A percentile compares a stretch with the other conserved stretches of the same genome.
phyloP scores from a whole-genome alignment of 2,329 filamentous ascomycete species.

The Beauveria rudraprayagi region DNA sequence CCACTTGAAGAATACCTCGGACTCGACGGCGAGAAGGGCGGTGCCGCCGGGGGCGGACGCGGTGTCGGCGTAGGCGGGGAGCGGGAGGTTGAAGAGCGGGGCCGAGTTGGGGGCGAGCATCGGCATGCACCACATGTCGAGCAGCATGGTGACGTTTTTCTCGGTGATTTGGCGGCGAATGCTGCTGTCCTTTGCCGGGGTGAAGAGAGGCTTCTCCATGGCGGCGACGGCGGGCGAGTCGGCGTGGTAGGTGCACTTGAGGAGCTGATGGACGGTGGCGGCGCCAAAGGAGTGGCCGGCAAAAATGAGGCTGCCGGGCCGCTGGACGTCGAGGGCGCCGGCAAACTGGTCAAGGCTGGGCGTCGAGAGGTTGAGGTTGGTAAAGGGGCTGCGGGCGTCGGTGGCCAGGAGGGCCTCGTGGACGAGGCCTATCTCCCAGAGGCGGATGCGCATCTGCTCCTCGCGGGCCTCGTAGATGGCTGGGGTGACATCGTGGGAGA shows the following conservation, averaged over 20 bases:
- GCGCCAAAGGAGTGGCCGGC: conserved; percentile 78
- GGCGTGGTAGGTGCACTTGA: conserved; percentile 71
- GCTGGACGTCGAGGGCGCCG: conserved; percentile 56
- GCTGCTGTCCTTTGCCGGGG: conserved; percentile 44
- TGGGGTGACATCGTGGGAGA: conserved; percentile 54
- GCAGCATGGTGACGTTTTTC: conserved; percentile 55
- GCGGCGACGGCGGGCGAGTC: conserved; percentile 35
- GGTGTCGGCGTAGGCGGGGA: conserved; percentile 57
- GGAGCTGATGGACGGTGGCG: conserved; percentile 63
- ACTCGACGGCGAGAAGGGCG: conserved; percentile 62
- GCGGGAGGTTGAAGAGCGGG: conserved; percentile 61
- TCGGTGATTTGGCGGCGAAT: conserved; percentile 61
- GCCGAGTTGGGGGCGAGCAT: conserved; percentile 54
- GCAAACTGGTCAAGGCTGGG: conserved; percentile 50
- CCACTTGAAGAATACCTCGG: conserved; percentile 75
- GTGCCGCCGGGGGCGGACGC: conserved; percentile 44
- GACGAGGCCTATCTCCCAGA: conserved; percentile 70
- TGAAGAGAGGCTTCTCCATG: conserved; percentile 52
- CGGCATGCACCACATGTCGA: conserved; percentile 78
- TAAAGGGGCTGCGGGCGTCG: conserved; percentile 44
- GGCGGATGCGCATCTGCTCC: conserved; percentile 62
- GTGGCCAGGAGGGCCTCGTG: conserved; percentile 61
- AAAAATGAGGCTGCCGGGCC: conserved; percentile 66
- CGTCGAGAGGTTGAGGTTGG: conserved; percentile 46
- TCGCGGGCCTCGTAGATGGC: conserved; percentile 62